Conservation (phyloP, 768 basidiomycete species). For the Paxillus ammoniavirescens region DNA sequence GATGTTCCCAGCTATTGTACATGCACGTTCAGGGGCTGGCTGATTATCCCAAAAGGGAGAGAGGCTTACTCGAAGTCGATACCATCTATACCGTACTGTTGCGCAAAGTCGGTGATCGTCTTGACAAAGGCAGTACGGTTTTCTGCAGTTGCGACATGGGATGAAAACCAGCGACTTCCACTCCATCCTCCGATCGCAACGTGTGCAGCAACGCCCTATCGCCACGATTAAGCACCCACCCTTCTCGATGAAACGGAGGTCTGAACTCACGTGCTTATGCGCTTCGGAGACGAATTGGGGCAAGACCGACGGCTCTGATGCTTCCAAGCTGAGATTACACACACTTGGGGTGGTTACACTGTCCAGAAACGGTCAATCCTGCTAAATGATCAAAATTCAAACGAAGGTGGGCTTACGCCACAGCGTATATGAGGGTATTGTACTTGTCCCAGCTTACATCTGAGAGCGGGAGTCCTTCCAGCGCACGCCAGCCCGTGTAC, state of each 20-base stretch:
- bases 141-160: slow-evolving; percentile 49
- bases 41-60: neutral
- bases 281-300: slow-evolving; percentile 51
- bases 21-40: slow-evolving; percentile 9
- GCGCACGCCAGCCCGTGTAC: slow-evolving; percentile 66
- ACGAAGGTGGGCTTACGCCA: slow-evolving; percentile 38
- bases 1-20: slow-evolving; percentile 79
- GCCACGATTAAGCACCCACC: neutral
- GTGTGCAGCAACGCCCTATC: slow-evolving; percentile 53
- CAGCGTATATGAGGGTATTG: slow-evolving; percentile 69
- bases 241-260: no score
- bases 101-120: slow-evolving; percentile 49
- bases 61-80: slow-evolving; percentile 37
- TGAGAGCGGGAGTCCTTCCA: slow-evolving; percentile 47
- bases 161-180: slow-evolving; percentile 63
- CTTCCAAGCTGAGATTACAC: slow-evolving; percentile 20
- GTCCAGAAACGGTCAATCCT: neutral
- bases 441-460: slow-evolving; percentile 71
- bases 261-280: slow-evolving; percentile 32
- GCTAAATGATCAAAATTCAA: neutral
- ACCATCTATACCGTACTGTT: slow-evolving; percentile 54
- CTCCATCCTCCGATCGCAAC: slow-evolving; percentile 72
- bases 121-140: slow-evolving; percentile 67
- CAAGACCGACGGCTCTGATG: slow-evolving; percentile 14
- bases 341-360: slow-evolving; percentile 37